Base-by-base conservation (phyloP, 2,329 filamentous ascomycete genomes). In the Aureobasidium sp. region DNA sequence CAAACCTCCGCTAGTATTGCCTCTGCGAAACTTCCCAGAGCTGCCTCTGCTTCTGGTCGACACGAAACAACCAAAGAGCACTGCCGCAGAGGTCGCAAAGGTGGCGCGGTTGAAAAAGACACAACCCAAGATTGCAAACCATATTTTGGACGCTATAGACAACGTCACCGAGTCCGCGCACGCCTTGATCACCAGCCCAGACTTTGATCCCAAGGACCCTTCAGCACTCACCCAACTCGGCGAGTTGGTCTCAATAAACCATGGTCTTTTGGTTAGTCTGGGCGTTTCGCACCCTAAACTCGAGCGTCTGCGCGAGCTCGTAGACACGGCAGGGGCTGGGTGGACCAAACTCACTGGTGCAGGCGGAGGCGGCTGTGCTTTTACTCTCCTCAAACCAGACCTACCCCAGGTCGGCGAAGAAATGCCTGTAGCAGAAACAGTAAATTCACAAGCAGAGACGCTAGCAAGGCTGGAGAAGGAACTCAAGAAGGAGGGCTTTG, bases 281-380 rank as follows among this genome's bases (percentile, higher is more conserved):
- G 94, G 94, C 8, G 94, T 97, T 29, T 97, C 92, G 1, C 94
- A 99, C 73, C 95, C 94, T 0, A 86, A 91, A 49, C 81, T 99
- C 27, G 94, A 99, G 75, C 85, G 93, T 33, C 86, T 99, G 67
- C 85, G 94, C 64, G 93, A 96, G 74, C 78, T 99, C 27, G 88
- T 95, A 51, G 93, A 99, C 66, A 85, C 94, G 67, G 84, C 90
- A 60, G 88, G 87, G 42, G 88, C 96, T 60, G 94, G 94, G 31
- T 99, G 92, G 92, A 96, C 94, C 13, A 99, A 99, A 73, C 81
- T 99, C 61, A 99, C 94, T 0, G 94, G 94, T 35, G 94, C 94
- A 1, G 94, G 94, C 23, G 95, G 94, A 13, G 95, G 94, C 60
- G 94, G 94, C 2, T 97, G 95, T 74, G 93, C 92, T 3, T 97